These are phyloP conservation scores for Bretziella fagacearum DNA, from an alignment of 2,329 filamentous ascomycete species.

Conservation along the genomic window DNA sequence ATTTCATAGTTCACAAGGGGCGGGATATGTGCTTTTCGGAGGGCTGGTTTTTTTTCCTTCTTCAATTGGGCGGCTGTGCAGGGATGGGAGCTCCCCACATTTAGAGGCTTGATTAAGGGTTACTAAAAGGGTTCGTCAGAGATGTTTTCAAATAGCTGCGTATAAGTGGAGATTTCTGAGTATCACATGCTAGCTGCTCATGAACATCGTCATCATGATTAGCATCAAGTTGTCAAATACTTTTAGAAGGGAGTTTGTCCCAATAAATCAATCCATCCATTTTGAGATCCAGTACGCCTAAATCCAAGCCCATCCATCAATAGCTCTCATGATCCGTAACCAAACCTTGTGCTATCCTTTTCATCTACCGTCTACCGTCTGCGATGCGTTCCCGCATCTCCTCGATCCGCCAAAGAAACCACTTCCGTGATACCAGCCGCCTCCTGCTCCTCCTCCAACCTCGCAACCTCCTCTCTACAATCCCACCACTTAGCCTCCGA, in stretches of 20 bases:
- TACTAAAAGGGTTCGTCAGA: not conserved
- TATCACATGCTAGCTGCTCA: not conserved
- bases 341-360: not conserved
- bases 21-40: no score
- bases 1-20: no score
- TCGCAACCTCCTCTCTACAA: conserved; percentile 80
- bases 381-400: conserved; percentile 29
- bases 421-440: conserved; percentile 90
- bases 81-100: no score
- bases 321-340: not conserved
- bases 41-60: no score
- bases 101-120: no score
- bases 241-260: not conserved
- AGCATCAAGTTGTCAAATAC: no score
- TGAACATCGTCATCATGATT: no score
- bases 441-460: conserved; percentile 88
- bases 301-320: no score
- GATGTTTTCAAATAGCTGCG: not conserved
- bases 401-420: conserved; percentile 65
- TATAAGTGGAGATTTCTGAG: not conserved
- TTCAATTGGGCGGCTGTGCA: no score
- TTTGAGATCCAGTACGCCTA: not conserved
- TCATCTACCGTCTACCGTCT: conserved; percentile 14
- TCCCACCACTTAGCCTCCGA: conserved; percentile 99
- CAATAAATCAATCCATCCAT: not conserved